These are phyloP conservation scores for Smithsoniella earleae DNA, from an alignment of 163 green algal species.

Conservation along the genomic window DNA sequence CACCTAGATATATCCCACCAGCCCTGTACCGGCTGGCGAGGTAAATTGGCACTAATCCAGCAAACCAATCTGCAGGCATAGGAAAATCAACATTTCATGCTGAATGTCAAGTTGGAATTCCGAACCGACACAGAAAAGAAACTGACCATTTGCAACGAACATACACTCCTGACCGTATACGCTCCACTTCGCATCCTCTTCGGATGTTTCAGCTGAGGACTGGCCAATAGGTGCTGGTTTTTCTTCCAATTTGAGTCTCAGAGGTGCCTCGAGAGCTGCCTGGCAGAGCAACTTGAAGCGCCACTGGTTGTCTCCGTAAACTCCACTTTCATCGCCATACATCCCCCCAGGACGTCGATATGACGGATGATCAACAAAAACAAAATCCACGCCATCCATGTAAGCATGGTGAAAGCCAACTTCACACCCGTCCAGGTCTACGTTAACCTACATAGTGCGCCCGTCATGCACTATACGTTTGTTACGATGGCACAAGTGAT, in stretches of 20 bases:
- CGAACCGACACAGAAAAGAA: no score
- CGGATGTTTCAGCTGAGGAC: constrained; percentile 1
- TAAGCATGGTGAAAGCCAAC: constrained; percentile 47
- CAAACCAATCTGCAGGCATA: constrained; percentile 30
- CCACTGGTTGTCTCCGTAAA: constrained; percentile 74
- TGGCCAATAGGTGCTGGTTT: no score
- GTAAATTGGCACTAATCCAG: constrained; percentile 61
- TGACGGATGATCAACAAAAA: constrained; percentile 68
- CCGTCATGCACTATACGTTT: no score
- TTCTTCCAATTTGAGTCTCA: constrained; percentile 51
- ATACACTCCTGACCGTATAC: constrained; percentile 50
- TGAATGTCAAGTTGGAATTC: no score
- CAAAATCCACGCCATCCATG: constrained; percentile 54
- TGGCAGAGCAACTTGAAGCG: constrained; percentile 61
- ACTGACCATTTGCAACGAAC: constrained; percentile 59
- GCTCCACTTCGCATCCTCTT: not conserved
- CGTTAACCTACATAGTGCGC: constrained; percentile 21
- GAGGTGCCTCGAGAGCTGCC: constrained; percentile 61
- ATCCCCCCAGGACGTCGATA: constrained; percentile 58
- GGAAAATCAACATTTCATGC: no score
- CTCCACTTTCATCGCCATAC: constrained; percentile 55
- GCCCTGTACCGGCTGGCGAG: constrained; percentile 56
- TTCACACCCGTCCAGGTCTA: constrained; percentile 36
- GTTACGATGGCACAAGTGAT: no score
- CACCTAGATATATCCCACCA: constrained; percentile 50